phyloP scores from a whole-genome alignment of 257 asterid genomes.

The Solanum chiquidenum region DNA sequence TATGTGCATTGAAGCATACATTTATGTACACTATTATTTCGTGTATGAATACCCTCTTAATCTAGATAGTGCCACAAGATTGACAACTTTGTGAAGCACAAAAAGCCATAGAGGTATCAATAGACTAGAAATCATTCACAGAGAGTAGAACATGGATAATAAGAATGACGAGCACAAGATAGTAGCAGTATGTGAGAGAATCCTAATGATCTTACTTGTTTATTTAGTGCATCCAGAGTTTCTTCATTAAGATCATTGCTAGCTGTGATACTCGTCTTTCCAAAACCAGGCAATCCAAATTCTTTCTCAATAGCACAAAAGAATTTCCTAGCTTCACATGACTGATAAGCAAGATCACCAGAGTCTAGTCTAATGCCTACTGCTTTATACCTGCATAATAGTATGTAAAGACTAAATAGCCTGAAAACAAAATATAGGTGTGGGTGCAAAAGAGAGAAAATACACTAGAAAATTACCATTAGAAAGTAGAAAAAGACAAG shows the following conservation, averaged over 20 bases:
- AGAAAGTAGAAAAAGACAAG: neutral
- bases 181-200: neutral
- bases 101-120: neutral
- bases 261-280: constrained; percentile 72
- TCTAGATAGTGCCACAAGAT: neutral
- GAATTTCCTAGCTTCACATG: constrained; percentile 69
- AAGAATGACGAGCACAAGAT: neutral
- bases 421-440: neutral
- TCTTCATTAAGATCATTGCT: constrained; percentile 98
- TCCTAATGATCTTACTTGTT: constrained; percentile 51
- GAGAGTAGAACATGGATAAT: neutral
- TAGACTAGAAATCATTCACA: neutral
- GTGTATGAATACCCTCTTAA: neutral
- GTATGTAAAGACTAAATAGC: neutral
- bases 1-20: neutral
- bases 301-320: constrained; percentile 65
- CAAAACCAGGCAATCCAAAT: constrained; percentile 54
- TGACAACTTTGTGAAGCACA: neutral
- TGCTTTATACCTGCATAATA: constrained; percentile 68
- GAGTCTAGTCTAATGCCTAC: constrained; percentile 90
- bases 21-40: neutral
- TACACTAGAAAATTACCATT: neutral
- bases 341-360: constrained; percentile 94
- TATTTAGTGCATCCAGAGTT: constrained; percentile 90
- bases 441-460: neutral